Percentiles rank a stretch among this genome's conserved stretches.
Conservation (phyloP, 2,329 filamentous ascomycete species). For the Fusarium oxysporum region DNA sequence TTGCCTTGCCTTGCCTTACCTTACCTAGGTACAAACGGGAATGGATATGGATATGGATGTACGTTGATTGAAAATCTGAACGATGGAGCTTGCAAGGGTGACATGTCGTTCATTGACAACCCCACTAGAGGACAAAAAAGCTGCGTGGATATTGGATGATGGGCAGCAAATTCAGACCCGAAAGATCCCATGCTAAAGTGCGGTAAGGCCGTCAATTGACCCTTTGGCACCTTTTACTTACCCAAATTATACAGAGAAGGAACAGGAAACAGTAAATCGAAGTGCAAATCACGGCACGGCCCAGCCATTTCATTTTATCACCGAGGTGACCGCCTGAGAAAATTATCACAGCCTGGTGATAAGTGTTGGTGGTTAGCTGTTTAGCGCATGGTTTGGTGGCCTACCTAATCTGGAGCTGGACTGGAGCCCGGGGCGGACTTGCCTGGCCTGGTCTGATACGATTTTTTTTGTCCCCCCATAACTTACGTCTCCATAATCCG, state of each 20-base stretch:
- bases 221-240: conserved; percentile 30
- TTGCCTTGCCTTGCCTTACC: neutral
- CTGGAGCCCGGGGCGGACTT: neutral
- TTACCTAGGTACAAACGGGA: neutral
- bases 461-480: conserved; percentile 31
- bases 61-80: neutral
- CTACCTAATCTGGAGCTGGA: conserved; percentile 14
- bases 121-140: conserved; percentile 29
- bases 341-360: conserved; percentile 17
- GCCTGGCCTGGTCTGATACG: conserved; percentile 27
- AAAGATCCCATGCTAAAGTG: conserved; percentile 38
- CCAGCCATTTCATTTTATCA: conserved; percentile 47
- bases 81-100: conserved; percentile 18
- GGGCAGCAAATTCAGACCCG: conserved; percentile 26
- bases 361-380: conserved; percentile 6
- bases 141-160: conserved; percentile 33
- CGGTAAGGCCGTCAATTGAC: conserved; percentile 34
- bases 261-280: neutral
- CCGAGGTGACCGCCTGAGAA: conserved; percentile 41
- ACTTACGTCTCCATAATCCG: conserved; percentile 23
- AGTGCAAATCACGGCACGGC: conserved; percentile 27
- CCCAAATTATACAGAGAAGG: conserved; percentile 9
- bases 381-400: neutral
- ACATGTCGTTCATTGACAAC: conserved; percentile 33
- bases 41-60: neutral